phyloP scores from a whole-genome alignment of 2,329 filamentous ascomycete species.

The Hypoxylon sp. region DNA sequence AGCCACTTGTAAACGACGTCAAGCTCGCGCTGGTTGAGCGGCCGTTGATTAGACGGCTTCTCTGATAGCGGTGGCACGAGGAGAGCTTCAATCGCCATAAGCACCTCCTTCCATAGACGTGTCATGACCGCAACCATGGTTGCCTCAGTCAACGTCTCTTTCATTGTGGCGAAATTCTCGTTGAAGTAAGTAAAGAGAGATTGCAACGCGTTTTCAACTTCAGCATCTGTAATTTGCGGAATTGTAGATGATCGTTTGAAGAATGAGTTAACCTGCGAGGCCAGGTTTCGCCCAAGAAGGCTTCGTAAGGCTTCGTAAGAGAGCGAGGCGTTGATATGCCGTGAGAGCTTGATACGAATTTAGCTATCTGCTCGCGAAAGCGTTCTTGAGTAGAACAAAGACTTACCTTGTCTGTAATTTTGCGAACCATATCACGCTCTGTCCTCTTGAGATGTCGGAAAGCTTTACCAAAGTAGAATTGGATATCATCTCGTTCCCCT shows the following conservation, averaged over 20 bases:
- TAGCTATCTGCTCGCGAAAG: constrained; percentile 31
- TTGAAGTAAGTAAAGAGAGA: constrained; percentile 95
- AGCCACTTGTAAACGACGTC: constrained; percentile 98
- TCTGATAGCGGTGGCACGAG: constrained; percentile 95
- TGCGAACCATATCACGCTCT: constrained; percentile 97
- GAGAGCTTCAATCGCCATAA: constrained; percentile 89
- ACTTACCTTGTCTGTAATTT: constrained; percentile 94
- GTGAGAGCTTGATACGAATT: constrained; percentile 73
- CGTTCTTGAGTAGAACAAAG: neutral
- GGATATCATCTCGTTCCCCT: constrained; percentile 96
- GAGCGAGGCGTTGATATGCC: constrained; percentile 91
- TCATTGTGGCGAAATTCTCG: constrained; percentile 99
- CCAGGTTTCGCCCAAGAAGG: constrained; percentile 78
- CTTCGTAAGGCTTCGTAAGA: constrained; percentile 83
- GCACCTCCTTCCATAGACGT: constrained; percentile 95
- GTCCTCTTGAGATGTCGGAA: constrained; percentile 96
- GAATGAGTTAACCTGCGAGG: constrained; percentile 61
- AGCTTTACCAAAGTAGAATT: constrained; percentile 98
- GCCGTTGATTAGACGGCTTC: constrained; percentile 88
- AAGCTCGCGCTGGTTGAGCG: constrained; percentile 86
- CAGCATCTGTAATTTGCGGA: constrained; percentile 74
- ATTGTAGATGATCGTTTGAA: constrained; percentile 67
- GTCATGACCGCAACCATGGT: constrained; percentile 99
- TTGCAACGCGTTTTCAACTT: constrained; percentile 84
- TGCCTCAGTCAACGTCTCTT: constrained; percentile 90